Conservation (phyloP, 257 asterid genomes). For the Nicotiana sylvestris region DNA sequence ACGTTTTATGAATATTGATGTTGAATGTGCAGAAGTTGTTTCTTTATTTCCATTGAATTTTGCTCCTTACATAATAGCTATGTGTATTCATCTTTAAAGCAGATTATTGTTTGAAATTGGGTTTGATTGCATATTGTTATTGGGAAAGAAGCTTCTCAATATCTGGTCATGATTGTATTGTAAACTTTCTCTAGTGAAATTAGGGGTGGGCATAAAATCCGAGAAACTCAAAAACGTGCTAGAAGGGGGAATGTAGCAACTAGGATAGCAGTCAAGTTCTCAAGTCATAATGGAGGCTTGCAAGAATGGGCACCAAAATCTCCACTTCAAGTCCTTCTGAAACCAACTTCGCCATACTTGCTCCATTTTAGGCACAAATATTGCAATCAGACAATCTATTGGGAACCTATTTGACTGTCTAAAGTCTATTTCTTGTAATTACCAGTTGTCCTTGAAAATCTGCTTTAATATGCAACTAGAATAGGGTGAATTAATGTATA, state of each 20-base stretch:
- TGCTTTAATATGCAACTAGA: neutral
- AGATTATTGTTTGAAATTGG: no score
- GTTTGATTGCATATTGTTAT: no score
- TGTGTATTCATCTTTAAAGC: no score
- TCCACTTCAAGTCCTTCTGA: neutral
- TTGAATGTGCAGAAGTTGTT: no score
- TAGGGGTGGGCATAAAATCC: no score
- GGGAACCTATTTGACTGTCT: neutral
- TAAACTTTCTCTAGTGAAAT: no score
- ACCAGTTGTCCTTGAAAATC: neutral
- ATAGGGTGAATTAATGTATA: neutral
- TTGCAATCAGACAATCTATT: neutral
- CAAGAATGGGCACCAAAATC: neutral
- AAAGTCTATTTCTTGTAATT: neutral
- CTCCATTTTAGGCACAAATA: neutral
- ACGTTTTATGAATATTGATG: no score
- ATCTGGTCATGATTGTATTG: no score
- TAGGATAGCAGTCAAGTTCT: neutral
- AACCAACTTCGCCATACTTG: neutral
- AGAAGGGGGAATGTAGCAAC: neutral
- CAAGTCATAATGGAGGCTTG: neutral
- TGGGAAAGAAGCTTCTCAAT: no score
- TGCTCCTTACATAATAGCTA: no score
- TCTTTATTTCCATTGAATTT: no score
- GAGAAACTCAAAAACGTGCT: no score